Evolutionary conservation across 164 flowering plant species (phyloP), one percentile per base, ranked within the genome.

Genomic region (Houttuynia cordata): DNA sequence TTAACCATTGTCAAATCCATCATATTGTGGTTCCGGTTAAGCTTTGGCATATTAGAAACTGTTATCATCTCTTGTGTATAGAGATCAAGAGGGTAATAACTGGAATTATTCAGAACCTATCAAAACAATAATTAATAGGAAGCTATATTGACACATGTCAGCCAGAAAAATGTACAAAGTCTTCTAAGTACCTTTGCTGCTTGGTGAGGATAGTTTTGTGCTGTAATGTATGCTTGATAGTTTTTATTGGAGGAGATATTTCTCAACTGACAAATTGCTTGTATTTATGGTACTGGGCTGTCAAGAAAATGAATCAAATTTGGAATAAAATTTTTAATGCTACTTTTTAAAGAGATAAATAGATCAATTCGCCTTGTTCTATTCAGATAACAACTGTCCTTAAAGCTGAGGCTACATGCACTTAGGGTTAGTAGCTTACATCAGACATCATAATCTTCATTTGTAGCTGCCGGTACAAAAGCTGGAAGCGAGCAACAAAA

Each of bases 401-500:
- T 56, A 30, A 13, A 14, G 47, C 41, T 60, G 40, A 14, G 30
- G 53, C 25, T 25, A 24, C 15, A 53, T 53, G 51, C 10, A 25
- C 45, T 57, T 41, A 34, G 22, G 30, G 23, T 57, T 24, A 54
- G 8, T 63, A 56, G 53, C 96, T 86, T 86, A 91, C 97, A 76
- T 83, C 79, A 64, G 79, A 76, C 71, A 70, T 79, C 70, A 78
- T 78, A 56, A 85, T 78, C 83, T 83, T 83, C 92, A 76, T 75
- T 63, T 86, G 87, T 66, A 86, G 62, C 49, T 85, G 84, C 70
- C 86, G 90, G 73, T 83, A 80, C 42, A 88, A 75, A 56, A 52
- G 75, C 97, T 91, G 92, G 77, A 76, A 60, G 17, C 0, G 12
- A 45, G 8, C 17, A 12, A 12, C 17, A 45, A 14, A 30, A 45